These are phyloP conservation scores for Ensete ventricosum DNA, from an alignment of 176 grass and related monocot genomes.

Conservation along the genomic window DNA sequence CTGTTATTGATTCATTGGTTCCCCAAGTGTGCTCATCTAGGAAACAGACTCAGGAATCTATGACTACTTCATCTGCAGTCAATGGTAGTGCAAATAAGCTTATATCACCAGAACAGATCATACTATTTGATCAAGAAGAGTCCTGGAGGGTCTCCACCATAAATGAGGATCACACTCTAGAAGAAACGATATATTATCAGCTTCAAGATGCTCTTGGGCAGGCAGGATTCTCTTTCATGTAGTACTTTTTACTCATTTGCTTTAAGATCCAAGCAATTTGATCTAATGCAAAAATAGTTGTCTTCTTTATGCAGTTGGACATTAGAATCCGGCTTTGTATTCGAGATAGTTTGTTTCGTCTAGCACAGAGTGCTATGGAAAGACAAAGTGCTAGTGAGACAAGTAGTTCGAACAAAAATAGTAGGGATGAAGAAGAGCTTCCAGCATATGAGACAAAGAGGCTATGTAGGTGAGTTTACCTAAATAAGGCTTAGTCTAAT, in stretches of 20 bases:
- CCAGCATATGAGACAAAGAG: conserved; percentile 30
- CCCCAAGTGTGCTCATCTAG: conserved; percentile 31
- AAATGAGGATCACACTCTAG: conserved; percentile 44
- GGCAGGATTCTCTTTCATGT: conserved; percentile 22
- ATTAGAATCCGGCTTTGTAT: conserved; percentile 56
- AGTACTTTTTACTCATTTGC: neutral
- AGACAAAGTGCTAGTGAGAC: conserved; percentile 58
- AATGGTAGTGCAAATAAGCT: conserved; percentile 32
- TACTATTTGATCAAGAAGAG: conserved; percentile 24
- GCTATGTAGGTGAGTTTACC: conserved; percentile 31
- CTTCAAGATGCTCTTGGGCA: conserved; percentile 61
- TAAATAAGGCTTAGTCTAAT: too few species aligned
- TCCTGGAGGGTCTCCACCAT: conserved; percentile 30
- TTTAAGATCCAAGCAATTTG: conserved; percentile 4
- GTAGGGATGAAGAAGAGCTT: conserved; percentile 47
- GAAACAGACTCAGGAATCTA: conserved; percentile 41
- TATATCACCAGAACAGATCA: conserved; percentile 26
- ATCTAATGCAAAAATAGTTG: conserved; percentile 22
- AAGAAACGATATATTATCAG: conserved; percentile 56
- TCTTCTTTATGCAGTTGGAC: conserved; percentile 57
- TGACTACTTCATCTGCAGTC: conserved; percentile 28
- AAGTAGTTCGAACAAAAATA: conserved; percentile 47
- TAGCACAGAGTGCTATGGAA: conserved; percentile 66
- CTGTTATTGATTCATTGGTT: conserved; percentile 27
- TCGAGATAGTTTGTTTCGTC: conserved; percentile 79